Conservation (phyloP, 192 early-diverging fungal species). For the Gamsiella multidivaricata region DNA sequence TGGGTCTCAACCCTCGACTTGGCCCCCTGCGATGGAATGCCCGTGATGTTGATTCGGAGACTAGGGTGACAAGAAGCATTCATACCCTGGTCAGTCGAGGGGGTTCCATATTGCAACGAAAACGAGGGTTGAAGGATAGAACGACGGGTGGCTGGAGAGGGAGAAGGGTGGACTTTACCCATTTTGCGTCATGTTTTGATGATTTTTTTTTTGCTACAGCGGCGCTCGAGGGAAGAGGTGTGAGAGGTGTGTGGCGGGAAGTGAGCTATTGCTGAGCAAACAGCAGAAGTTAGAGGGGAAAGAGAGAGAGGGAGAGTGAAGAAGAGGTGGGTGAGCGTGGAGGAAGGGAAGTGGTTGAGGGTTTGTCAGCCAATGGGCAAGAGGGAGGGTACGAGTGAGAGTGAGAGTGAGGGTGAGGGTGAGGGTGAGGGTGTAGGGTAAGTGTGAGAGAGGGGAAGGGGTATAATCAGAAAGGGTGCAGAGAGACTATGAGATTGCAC, state of each 20-base stretch:
- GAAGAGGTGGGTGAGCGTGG: not conserved
- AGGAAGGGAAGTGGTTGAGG: constrained; percentile 10
- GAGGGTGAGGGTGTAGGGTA: constrained; percentile 1
- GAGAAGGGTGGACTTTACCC: too few species aligned
- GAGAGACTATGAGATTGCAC: too few species aligned
- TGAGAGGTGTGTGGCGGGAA: not conserved
- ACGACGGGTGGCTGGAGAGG: not conserved
- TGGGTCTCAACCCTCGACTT: constrained; percentile 96
- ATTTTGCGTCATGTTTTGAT: constrained; percentile 46
- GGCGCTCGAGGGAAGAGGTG: not conserved
- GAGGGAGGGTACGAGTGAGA: not conserved
- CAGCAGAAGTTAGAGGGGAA: not conserved
- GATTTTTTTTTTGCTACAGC: too few species aligned
- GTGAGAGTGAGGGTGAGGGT: not conserved
- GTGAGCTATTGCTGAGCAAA: not conserved
- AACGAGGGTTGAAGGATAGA: not conserved
- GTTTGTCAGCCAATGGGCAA: not conserved
- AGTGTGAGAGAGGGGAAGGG: too few species aligned
- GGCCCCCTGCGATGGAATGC: constrained; percentile 67
- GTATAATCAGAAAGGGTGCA: too few species aligned
- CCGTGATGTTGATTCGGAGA: constrained; percentile 54
- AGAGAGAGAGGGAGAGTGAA: not conserved
- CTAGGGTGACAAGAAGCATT: not conserved
- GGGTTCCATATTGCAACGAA: too few species aligned
- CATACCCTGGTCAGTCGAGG: constrained; percentile 3